phyloP scores from a whole-genome alignment of 345 rosid genomes.

The Euphorbia peplus region DNA sequence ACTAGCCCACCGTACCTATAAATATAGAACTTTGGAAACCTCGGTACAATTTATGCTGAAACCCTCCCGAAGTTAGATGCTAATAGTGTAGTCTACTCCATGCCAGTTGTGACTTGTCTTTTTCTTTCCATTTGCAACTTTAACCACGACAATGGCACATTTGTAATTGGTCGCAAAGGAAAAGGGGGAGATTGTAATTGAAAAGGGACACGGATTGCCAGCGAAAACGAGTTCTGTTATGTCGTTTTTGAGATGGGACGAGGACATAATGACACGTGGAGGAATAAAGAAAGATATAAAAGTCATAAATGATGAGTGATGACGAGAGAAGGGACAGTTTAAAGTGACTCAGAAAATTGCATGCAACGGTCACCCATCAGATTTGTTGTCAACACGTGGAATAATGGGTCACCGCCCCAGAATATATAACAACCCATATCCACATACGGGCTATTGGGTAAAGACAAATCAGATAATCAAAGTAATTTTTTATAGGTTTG shows the following conservation, averaged over 20 bases:
- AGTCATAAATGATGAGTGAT: background rate
- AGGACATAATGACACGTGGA: constrained; percentile 1
- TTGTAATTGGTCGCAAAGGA: background rate
- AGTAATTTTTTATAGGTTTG: too few relatives aligned
- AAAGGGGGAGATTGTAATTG: background rate
- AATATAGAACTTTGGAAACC: too few relatives aligned
- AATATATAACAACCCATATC: too few relatives aligned
- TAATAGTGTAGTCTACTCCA: too few relatives aligned
- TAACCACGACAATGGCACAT: background rate
- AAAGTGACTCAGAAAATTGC: background rate
- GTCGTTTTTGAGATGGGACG: constrained; percentile 12
- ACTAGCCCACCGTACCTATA: too few relatives aligned
- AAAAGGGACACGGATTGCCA: background rate
- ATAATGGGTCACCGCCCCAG: background rate
- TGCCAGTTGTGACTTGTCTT: too few relatives aligned
- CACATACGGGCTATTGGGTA: background rate
- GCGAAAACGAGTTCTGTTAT: background rate
- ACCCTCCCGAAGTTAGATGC: too few relatives aligned
- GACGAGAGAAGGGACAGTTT: background rate
- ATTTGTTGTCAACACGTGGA: constrained; percentile 8
- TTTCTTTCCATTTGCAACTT: too few relatives aligned
- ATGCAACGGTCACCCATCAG: background rate
- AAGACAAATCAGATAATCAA: too few relatives aligned
- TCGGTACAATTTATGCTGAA: too few relatives aligned
- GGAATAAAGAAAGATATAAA: background rate